Evolutionary conservation across 2,329 filamentous ascomycete species (phyloP), one percentile per base, ranked within the genome.

Genomic region (Aspergillus sp.): DNA sequence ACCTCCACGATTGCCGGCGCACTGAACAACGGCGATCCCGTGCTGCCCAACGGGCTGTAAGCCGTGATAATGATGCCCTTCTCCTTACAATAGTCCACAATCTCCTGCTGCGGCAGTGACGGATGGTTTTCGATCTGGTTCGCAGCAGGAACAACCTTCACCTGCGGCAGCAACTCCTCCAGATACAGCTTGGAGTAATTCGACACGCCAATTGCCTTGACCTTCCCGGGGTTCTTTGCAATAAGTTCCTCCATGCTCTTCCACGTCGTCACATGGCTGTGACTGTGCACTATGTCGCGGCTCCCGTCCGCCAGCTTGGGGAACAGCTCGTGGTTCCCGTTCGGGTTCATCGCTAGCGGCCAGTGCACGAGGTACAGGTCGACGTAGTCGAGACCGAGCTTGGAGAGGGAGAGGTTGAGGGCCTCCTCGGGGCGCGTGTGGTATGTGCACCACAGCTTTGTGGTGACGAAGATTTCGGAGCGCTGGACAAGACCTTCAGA

Each of bases 91-190:
- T 79, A 82, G 50, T 80, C 74, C 27, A 83, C 70, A 63, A 81
- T 80, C 54, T 82, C 78, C 57, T 77, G 72, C 64, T 86, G 84
- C 37, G 80, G 83, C 14, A 85, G 73, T 46, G 91, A 90, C 0
- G 90, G 89, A 74, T 95, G 89, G 68, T 84, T 87, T 77, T 93
- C 90, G 68, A 93, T 89, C 80, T 95, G 90, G 77, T 93, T 93
- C 61, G 90, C 83, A 6, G 84, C 86, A 0, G 90, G 90, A 3
- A 78, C 70, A 59, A 89, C 71, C 64, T 81, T 83, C 51, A 86
- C 86, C 5, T 85, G 84, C 69, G 73, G 63, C 23, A 84, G 75
- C 19, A 87, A 76, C 55, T 82, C 71, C 65, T 86, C 75, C 37
- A 87, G 79, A 49, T 79, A 79, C n/a, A 74, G 66, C 41, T 79